These are phyloP conservation scores for Albifimbria verrucaria DNA, from an alignment of 2,329 filamentous ascomycete genomes.

Conservation along the genomic window DNA sequence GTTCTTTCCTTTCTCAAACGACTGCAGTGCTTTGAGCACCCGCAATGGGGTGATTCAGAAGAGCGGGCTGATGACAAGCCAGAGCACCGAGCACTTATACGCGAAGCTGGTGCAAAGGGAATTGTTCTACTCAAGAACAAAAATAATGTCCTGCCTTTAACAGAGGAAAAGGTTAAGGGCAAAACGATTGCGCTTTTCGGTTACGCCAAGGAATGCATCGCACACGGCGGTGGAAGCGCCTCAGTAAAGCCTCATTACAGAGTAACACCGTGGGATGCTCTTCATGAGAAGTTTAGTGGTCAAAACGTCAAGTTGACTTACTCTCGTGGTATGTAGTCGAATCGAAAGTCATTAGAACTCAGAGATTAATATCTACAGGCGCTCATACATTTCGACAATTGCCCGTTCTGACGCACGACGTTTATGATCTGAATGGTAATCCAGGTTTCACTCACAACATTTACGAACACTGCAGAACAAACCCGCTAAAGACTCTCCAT, in stretches of 20 bases:
- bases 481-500: constrained; percentile 2
- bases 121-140: constrained; percentile 64
- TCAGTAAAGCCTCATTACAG: neutral
- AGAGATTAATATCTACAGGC: constrained; percentile 11
- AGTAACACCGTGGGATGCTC: constrained; percentile 35
- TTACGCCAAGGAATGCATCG: constrained; percentile 19
- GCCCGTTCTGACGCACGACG: constrained; percentile 17
- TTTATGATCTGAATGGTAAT: constrained; percentile 23
- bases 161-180: constrained; percentile 12
- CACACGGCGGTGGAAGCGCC: constrained; percentile 18
- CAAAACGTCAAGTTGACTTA: neutral
- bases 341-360: neutral
- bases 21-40: neutral
- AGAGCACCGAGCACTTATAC: constrained; percentile 11
- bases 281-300: constrained; percentile 15
- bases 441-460: constrained; percentile 9
- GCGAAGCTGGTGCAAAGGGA: constrained; percentile 11
- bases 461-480: neutral
- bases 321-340: neutral
- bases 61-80: constrained; percentile 12
- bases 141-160: constrained; percentile 49
- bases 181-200: constrained; percentile 22
- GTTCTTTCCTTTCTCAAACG: neutral
- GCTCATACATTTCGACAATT: constrained; percentile 23
- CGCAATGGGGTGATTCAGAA: neutral